These are phyloP conservation scores for Ceratocystis smalleyi DNA, from an alignment of 2,329 filamentous ascomycete species.

Conservation along the genomic window DNA sequence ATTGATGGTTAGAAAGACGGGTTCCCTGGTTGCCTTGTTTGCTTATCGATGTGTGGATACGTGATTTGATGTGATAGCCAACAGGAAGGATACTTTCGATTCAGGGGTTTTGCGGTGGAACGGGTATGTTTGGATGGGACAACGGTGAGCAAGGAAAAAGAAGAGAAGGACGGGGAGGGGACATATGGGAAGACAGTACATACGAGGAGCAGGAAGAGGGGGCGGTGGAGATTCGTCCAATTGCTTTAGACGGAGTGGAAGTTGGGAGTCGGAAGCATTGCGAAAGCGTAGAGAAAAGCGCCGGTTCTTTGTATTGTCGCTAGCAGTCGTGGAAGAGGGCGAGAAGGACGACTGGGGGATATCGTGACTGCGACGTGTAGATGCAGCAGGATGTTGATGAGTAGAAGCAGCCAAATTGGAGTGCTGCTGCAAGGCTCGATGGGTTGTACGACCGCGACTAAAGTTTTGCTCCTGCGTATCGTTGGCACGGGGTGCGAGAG, in stretches of 20 bases:
- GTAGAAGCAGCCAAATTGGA: conserved; percentile 16
- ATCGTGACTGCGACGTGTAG: conserved; percentile 17
- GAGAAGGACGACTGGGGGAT: conserved; percentile 5
- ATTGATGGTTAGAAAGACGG: neutral
- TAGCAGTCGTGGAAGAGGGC: conserved; percentile 18
- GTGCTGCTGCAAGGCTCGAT: conserved; percentile 15
- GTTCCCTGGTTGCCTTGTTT: neutral
- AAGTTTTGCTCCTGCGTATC: neutral
- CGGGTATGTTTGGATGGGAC: neutral
- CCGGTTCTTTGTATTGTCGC: conserved; percentile 33
- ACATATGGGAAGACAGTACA: conserved; percentile 16
- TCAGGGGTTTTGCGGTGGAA: neutral
- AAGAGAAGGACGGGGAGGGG: neutral
- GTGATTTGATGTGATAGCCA: neutral
- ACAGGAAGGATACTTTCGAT: neutral
- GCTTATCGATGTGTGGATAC: too few species aligned
- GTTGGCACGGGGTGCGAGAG: neutral
- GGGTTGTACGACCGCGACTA: conserved; percentile 5
- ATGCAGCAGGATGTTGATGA: conserved; percentile 19
- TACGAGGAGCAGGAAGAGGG: conserved; percentile 42
- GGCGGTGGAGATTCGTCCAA: conserved; percentile 41
- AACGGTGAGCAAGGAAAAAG: neutral
- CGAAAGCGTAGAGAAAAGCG: conserved; percentile 65
- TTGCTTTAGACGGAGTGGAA: conserved; percentile 60
- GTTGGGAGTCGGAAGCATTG: conserved; percentile 83